These are phyloP conservation scores for Striga hermonthica DNA, from an alignment of 305 asterid species.

Conservation along the genomic window DNA sequence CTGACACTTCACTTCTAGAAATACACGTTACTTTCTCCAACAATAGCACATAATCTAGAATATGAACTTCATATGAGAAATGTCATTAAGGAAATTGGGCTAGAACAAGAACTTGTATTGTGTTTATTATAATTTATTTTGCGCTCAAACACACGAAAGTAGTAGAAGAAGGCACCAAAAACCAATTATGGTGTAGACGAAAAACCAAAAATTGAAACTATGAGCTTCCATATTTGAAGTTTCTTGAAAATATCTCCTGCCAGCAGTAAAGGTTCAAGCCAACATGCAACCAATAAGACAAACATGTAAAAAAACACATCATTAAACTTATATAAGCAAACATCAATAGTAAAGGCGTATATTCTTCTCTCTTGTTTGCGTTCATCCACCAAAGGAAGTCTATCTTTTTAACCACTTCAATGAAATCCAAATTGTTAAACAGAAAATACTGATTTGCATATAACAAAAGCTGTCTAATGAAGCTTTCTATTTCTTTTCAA, in stretches of 20 bases:
- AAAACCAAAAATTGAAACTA: slow-evolving; percentile 78
- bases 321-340: too few relatives aligned
- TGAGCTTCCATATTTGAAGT: slow-evolving; percentile 89
- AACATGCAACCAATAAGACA: slow-evolving; percentile 12
- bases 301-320: not conserved
- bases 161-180: slow-evolving; percentile 82
- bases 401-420: too few relatives aligned
- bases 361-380: too few relatives aligned
- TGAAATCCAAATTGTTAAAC: too few relatives aligned
- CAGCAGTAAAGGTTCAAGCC: slow-evolving; percentile 30
- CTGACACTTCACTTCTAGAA: too few relatives aligned
- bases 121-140: slow-evolving; percentile 94
- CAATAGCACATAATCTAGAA: slow-evolving; percentile 7
- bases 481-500: too few relatives aligned
- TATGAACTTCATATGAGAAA: slow-evolving; percentile 26
- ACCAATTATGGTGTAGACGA: slow-evolving; percentile 90
- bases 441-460: too few relatives aligned
- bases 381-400: too few relatives aligned
- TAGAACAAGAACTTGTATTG: slow-evolving; percentile 56
- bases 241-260: slow-evolving; percentile 83
- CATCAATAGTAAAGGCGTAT: too few relatives aligned
- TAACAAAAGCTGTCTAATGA: too few relatives aligned
- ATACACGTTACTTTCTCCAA: too few relatives aligned
- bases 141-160: slow-evolving; percentile 97
- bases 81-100: slow-evolving; percentile 24